These are phyloP conservation scores for Fusarium pseudoanthophilum DNA, from an alignment of 2,329 filamentous ascomycete species.

Conservation along the genomic window DNA sequence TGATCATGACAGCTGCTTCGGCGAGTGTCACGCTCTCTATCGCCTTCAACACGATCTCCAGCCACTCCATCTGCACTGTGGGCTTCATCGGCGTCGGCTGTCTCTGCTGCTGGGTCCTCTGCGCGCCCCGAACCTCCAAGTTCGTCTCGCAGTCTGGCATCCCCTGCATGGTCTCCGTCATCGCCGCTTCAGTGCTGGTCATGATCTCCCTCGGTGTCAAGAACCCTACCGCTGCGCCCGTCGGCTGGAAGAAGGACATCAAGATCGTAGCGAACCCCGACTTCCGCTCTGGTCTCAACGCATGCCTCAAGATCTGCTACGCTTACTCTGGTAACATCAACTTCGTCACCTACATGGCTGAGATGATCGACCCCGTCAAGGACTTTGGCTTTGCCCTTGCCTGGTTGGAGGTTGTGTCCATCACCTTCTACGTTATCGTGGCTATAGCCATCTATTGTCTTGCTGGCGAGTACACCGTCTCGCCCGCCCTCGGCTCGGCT, in stretches of 20 bases:
- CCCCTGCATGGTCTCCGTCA: conserved; percentile 49
- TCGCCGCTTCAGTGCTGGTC: conserved; percentile 51
- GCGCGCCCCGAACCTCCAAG: conserved; percentile 73
- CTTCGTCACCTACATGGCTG: conserved; percentile 51
- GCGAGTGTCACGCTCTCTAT: conserved; percentile 74
- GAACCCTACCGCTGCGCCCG: conserved; percentile 45
- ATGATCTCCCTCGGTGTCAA: conserved; percentile 51
- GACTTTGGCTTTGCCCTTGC: conserved; percentile 47
- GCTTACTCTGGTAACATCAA: conserved; percentile 53
- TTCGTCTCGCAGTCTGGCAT: conserved; percentile 48
- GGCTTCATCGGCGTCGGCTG: conserved; percentile 72
- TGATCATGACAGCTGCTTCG: conserved; percentile 75
- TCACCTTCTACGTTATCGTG: conserved; percentile 41
- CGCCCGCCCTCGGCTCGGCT: conserved; percentile 43
- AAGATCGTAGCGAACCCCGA: conserved; percentile 45
- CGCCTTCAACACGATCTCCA: conserved; percentile 75
- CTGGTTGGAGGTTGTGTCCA: conserved; percentile 41
- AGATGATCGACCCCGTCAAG: conserved; percentile 49
- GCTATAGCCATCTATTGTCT: conserved; percentile 45
- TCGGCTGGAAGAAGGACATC: conserved; percentile 45
- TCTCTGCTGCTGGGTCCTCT: conserved; percentile 70
- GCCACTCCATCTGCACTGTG: conserved; percentile 72
- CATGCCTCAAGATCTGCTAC: conserved; percentile 51
- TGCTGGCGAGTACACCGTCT: conserved; percentile 44
- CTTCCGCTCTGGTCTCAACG: conserved; percentile 48